Evolutionary conservation across 2,329 filamentous ascomycete species (phyloP), one percentile per base, ranked within the genome.

Genomic region (Malbranchea cinnamomea): DNA sequence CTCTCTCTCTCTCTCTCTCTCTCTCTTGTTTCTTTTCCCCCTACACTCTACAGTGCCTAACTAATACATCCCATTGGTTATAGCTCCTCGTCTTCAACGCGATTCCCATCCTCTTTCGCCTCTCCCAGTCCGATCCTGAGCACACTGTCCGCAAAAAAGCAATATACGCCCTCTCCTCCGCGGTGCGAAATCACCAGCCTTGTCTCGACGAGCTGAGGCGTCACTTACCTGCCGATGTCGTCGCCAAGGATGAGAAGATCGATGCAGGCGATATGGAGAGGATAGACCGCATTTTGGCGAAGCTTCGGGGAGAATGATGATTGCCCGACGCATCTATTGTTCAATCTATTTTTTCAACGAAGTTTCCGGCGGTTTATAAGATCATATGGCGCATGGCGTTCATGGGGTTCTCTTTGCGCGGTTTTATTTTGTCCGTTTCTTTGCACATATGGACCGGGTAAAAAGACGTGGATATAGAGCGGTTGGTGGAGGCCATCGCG

Each of bases 221-320:
- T 50, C 61, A 65, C 14, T 62, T 84, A 37, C 70, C 74, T 1
- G 63, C 67, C 20, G 68, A 77, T 45, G 57, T 79, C 46, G 56
- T 53, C 12, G 69, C 70, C 44, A 54, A 60, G 27, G 69, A 72
- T 28, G 67, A 72, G 47, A 74, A 72, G 42, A 59, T 87, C n/a
- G 79, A 93, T 48, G 83, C 87, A 0, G 62, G 59, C 12, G 74
- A 94, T 52, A 95, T 95, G 89, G 79, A 84, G 31, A 74, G 72
- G 5, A 74, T 93, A 23, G 82, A 94, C 53, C 60, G 54, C 17
- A 59, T 92, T 28, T 82, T 92, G 50, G 62, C 70, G 30, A 68
- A 62, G 19, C 57, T 93, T 36, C 71, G 68, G 44, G 27, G 26
- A 13, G 23, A 16, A 16, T 35, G 11, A 25, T 15, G 2, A n/a